A percentile compares a stretch with the other conserved stretches of the same genome.
phyloP scores from a whole-genome alignment of 1,284 basidiomycete species.

The Volvariella surrecta region DNA sequence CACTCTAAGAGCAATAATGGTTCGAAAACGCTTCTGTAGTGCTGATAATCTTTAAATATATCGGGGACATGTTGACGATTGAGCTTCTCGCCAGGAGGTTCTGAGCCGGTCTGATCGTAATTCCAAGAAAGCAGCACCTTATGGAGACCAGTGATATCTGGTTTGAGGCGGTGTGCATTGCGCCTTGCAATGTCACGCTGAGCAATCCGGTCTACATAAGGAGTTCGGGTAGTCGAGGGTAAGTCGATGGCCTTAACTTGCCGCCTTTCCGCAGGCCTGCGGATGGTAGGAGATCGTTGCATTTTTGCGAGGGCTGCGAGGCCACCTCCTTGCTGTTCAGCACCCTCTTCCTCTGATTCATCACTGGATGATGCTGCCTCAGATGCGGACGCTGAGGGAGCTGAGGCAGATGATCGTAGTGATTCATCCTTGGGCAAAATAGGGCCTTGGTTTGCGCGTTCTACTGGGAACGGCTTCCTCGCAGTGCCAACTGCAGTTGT shows the following conservation, averaged over 20 bases:
- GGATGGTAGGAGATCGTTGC: slow-evolving; percentile 52
- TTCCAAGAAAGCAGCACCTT: slow-evolving; percentile 83
- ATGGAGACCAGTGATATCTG: slow-evolving; percentile 78
- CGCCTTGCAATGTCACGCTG: slow-evolving; percentile 55
- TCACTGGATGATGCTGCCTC: slow-evolving; percentile 13
- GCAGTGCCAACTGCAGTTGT: no score
- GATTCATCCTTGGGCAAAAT: no score
- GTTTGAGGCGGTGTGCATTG: slow-evolving; percentile 67
- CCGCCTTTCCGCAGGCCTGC: slow-evolving; percentile 50
- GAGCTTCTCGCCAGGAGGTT: slow-evolving; percentile 41
- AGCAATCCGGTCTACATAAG: slow-evolving; percentile 39
- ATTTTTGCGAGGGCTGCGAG: slow-evolving; percentile 56
- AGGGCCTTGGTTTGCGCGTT: no score
- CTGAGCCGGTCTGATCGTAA: slow-evolving; percentile 60
- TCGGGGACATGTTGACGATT: slow-evolving; percentile 47
- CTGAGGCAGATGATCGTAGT: not conserved
- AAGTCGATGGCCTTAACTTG: slow-evolving; percentile 67
- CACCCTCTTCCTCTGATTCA: slow-evolving; percentile 49
- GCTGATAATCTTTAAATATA: slow-evolving; percentile 53
- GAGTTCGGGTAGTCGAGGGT: slow-evolving; percentile 30
- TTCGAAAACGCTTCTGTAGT: slow-evolving; percentile 76
- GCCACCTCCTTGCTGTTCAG: slow-evolving; percentile 34
- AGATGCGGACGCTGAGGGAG: slow-evolving; percentile 8
- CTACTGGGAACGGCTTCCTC: no score
- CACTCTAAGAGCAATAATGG: slow-evolving; percentile 89